Percentiles rank a stretch among this genome's conserved stretches.
phyloP scores from a whole-genome alignment of 352 stramenopile genomes.

The Phytopythium ostracodes region DNA sequence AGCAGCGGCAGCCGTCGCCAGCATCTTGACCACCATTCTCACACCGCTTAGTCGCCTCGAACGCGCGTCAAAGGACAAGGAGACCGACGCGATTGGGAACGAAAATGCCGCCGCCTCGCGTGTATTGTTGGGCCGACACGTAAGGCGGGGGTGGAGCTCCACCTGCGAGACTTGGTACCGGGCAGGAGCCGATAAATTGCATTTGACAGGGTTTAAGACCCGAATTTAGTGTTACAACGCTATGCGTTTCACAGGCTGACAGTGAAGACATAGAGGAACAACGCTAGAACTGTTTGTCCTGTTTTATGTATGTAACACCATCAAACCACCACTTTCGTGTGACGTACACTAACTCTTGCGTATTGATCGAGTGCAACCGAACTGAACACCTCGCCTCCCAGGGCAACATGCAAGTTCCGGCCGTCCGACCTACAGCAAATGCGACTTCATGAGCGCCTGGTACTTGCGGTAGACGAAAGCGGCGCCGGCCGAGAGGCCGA shows the following conservation, averaged over 20 bases:
- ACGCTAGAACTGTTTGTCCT: background rate
- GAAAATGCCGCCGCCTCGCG: background rate
- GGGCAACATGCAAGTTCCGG: background rate
- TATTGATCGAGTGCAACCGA: background rate
- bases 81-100: background rate
- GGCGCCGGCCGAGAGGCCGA: slow-evolving; percentile 43
- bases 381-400: slow-evolving; percentile 8
- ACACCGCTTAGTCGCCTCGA: background rate
- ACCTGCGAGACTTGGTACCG: slow-evolving; percentile 1
- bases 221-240: background rate
- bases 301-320: background rate
- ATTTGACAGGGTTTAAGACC: background rate
- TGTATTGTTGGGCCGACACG: background rate
- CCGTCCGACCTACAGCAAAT: slow-evolving; percentile 74
- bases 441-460: slow-evolving; percentile 80
- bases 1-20: slow-evolving; percentile 4
- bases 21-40: slow-evolving; percentile 4
- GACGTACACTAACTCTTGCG: background rate
- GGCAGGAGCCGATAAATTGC: background rate
- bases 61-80: background rate
- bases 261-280: too few species aligned
- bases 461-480: slow-evolving; percentile 82
- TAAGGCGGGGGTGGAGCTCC: slow-evolving; percentile 2
- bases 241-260: too few species aligned
- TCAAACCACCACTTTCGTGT: background rate